Base-by-base conservation (phyloP, 1,284 basidiomycete species). In the Chiua sp. region DNA sequence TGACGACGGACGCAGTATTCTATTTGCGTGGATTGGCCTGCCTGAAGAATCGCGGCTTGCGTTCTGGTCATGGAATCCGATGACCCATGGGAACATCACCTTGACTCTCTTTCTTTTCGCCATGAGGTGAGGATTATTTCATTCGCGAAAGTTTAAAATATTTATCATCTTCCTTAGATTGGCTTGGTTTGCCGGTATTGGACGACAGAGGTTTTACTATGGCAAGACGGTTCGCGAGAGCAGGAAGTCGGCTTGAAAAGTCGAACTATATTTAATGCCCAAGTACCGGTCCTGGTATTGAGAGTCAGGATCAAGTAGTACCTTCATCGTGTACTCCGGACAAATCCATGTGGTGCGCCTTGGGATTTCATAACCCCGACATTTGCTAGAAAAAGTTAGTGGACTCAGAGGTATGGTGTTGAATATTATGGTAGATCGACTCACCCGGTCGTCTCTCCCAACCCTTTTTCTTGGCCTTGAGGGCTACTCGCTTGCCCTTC, bases 21-120 rank as follows among this genome's bases (percentile, higher is more conserved):
- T 78, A 30, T 81, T 78, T 51, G 85, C 86, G 15, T 82, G 85
- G 67, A 62, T 84, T 55, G 82, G 81, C 13, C 80, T 92, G 30
- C 91, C 91, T 1, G 65, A 71, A 42, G 75, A 82, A n/a, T 70
- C 91, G 61, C 81, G 80, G 53, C 86, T 80, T 62, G 75, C 76
- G 32, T 76, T 83, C 47, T 67, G 69, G 13, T 66, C 70, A 16
- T 93, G 90, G 91, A 92, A 92, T 72, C 70, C 80, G 20, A 87
- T 84, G 78, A 90, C 86, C 1, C 90, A 92, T 65, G 91, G 90
- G 35, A 93, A 91, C 68, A 87, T 92, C 68, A 86, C 88, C 3
- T 77, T 85, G 59, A 82, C 84, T 23, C 61, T 87, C 39, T 75
- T 87, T 47, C 77, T 92, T 50, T 80, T 87, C 55, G 59, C 77